Evolutionary conservation across 148 eudicot species (phyloP), one percentile per base, ranked within the genome.

Genomic region (Arctostaphylos glauca): DNA sequence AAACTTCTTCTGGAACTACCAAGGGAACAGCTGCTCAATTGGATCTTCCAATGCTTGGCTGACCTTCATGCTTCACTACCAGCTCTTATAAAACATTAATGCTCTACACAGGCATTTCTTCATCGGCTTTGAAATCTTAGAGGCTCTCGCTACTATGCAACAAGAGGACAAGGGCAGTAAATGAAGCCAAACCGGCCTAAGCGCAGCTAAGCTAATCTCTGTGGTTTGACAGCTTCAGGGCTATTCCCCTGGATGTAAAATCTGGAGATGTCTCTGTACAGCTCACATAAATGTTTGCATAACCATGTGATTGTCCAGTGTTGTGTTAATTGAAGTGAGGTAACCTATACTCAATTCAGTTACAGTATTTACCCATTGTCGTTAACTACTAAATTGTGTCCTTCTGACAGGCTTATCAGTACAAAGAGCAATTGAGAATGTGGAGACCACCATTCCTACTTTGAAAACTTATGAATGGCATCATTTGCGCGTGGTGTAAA

Each of bases 31-130:
- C 94, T 96, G 71, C 96, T 96, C 58, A 92, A 89, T 73, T 96
- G 98, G 98, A 89, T 94, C 84, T 96, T 96, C 84, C 98, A 89
- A 84, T 96, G 98, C 84, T 81, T 96, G 78, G 91, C 92, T 10
- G 98, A 93, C 86, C 94, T 96, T 74, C 91, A 96, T 85, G 89
- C 98, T 78, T 85, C 93, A 46, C 86, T 96, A 84, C 98, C 98
- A 3, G 86, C 95, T 74, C 91, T 96, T 25, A 89, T 96, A 74
- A 96, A 94, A 85, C 94, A 92, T 85, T 96, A 91, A 88, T 73
- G 43, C 47, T 75, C 19, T 76, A 60, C 66, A 54, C n/a, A 5
- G 72, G n/a, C 50, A 31, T 64, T 81, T 52, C 19, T 81, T 55
- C 18, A 23, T 23, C 18, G 7, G 55, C 52, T 55, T 9, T 8